Conservation (phyloP, 768 basidiomycete species). For the Russula foetens region DNA sequence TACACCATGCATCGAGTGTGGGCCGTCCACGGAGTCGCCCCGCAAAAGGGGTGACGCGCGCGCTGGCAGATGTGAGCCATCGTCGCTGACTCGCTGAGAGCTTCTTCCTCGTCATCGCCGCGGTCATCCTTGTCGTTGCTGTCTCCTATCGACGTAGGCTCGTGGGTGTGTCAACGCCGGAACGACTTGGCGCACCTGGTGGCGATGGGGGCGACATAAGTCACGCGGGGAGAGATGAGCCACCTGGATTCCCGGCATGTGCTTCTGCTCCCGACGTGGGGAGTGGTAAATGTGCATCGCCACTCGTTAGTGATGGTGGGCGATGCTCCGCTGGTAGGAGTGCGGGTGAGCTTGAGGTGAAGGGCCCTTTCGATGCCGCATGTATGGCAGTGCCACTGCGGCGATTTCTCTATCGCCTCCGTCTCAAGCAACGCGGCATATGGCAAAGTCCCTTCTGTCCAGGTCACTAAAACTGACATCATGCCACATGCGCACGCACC, state of each 20-base stretch:
- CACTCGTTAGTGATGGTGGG: background rate
- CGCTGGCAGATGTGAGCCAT: background rate
- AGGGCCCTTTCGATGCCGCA: slow-evolving; percentile 55
- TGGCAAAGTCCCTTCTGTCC: slow-evolving; percentile 54
- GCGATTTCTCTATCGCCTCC: slow-evolving; percentile 52
- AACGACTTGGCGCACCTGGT: too few species aligned
- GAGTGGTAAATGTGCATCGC: background rate
- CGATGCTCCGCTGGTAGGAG: background rate
- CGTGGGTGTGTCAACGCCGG: background rate
- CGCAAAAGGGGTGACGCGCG: background rate
- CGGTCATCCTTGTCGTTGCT: background rate
- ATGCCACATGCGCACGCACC: slow-evolving; percentile 52
- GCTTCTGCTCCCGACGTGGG: background rate
- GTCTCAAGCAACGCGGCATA: slow-evolving; percentile 65
- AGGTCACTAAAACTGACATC: slow-evolving; percentile 35
- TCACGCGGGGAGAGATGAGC: background rate
- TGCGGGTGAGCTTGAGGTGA: background rate
- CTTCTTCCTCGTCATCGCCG: too few species aligned
- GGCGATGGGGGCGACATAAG: slow-evolving; percentile 5
- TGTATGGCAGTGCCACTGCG: slow-evolving; percentile 55
- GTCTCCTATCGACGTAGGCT: background rate
- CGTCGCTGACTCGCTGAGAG: background rate
- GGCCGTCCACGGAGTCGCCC: slow-evolving; percentile 1
- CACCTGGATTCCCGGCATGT: background rate
- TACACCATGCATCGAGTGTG: slow-evolving; percentile 11